Conservation (phyloP, 345 rosid species). For the Linum lewisii region DNA sequence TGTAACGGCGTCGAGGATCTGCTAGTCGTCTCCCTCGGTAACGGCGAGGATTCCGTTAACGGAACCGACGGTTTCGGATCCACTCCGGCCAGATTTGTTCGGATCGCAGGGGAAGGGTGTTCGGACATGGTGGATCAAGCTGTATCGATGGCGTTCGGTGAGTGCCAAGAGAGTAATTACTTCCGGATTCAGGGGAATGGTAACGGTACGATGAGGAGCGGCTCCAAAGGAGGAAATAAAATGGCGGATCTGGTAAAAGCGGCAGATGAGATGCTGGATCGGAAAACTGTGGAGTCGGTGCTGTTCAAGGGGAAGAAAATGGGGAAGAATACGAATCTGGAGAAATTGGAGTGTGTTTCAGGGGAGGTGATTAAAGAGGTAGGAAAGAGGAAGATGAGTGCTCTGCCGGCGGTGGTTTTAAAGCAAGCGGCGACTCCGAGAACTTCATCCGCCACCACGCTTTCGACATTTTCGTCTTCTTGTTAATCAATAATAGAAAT, state of each 20-base stretch:
- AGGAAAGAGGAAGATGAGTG: slow-evolving; percentile 42
- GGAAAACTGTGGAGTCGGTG: slow-evolving; percentile 34
- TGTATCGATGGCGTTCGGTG: slow-evolving; percentile 83
- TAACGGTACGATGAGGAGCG: neutral
- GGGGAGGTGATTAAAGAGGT: slow-evolving; percentile 40
- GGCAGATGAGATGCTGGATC: slow-evolving; percentile 26
- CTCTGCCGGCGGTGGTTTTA: slow-evolving; percentile 40
- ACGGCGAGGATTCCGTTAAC: slow-evolving; percentile 64
- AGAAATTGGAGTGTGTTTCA: slow-evolving; percentile 32
- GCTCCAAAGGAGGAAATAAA: slow-evolving; percentile 5
- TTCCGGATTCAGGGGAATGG: slow-evolving; percentile 57
- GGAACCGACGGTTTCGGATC: slow-evolving; percentile 19
- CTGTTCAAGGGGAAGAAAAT: slow-evolving; percentile 45
- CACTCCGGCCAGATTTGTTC: slow-evolving; percentile 21
- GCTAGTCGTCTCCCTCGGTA: slow-evolving; percentile 72
- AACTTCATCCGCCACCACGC: slow-evolving; percentile 44
- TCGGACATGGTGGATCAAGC: slow-evolving; percentile 83
- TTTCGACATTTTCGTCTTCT: slow-evolving; percentile 32
- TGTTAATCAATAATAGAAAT: no score
- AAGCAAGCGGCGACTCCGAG: slow-evolving; percentile 42
- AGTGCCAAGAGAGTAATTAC: slow-evolving; percentile 41
- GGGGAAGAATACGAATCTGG: slow-evolving; percentile 28
- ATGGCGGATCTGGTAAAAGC: slow-evolving; percentile 7
- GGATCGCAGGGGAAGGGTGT: slow-evolving; percentile 56
- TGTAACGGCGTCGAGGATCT: slow-evolving; percentile 65